A percentile compares a stretch with the other conserved stretches of the same genome.
Evolutionary conservation across 768 basidiomycete genomes (phyloP).

Genomic region (Termitomyces sp.): DNA sequence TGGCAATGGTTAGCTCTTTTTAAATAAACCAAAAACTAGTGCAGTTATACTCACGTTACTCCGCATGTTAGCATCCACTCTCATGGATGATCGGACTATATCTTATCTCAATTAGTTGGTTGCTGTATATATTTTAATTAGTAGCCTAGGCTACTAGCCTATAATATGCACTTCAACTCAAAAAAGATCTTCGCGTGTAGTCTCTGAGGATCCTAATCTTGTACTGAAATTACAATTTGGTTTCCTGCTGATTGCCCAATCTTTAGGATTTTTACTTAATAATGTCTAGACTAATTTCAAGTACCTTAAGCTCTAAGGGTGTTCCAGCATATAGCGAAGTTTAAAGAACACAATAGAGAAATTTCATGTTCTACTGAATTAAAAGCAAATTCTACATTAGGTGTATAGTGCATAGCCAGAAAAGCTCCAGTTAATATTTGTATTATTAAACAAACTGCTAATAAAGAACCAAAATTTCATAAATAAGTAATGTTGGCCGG

Average conservation of each 20-base stretch:
- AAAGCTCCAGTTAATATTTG: conserved; percentile 2
- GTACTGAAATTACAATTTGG: not conserved
- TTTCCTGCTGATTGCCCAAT: conserved; percentile 7
- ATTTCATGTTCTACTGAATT: not conserved
- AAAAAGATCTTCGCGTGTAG: conserved; percentile 2
- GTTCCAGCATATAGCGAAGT: not conserved
- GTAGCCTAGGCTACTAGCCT: too few species aligned
- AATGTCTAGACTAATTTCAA: not conserved
- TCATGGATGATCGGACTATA: conserved; percentile 2
- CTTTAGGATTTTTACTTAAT: conserved; percentile 1
- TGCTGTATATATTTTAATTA: not conserved
- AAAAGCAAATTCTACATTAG: conserved; percentile 1
- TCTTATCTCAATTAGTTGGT: conserved; percentile 1
- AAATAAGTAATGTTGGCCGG: conserved; percentile 9
- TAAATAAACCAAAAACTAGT: conserved; percentile 2
- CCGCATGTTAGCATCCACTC: conserved; percentile 1
- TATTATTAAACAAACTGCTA: conserved; percentile 2
- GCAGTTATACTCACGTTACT: not conserved
- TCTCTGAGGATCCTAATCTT: conserved; percentile 4
- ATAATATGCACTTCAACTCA: too few species aligned
- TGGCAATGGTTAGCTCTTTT: not conserved
- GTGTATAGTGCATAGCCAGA: not conserved
- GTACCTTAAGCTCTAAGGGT: not conserved
- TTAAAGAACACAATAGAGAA: not conserved
- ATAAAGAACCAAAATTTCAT: conserved; percentile 3